Evolutionary conservation across 495 filamentous ascomycete species (phyloP).

Genomic region (Schizothecium vesticola): DNA sequence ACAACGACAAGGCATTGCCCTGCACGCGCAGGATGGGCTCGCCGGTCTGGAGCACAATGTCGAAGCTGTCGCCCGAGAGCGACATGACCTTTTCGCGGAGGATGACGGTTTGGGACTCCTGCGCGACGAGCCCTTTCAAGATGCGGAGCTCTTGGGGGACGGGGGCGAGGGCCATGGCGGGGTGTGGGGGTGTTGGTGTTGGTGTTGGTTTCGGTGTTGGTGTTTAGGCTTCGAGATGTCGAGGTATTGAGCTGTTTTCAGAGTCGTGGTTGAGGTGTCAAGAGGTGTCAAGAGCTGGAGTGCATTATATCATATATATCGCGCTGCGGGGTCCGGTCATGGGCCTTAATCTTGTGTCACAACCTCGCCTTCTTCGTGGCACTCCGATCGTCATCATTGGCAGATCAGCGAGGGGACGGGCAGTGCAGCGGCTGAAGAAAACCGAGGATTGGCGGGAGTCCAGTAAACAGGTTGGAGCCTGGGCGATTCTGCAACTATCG

Average conservation of each 20-base stretch:
- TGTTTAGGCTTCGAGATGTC: too few species aligned
- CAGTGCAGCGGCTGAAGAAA: background rate
- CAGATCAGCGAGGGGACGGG: background rate
- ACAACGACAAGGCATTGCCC: conserved; percentile 37
- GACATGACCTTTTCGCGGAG: conserved; percentile 53
- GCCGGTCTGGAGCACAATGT: conserved; percentile 43
- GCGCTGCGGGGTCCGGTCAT: background rate
- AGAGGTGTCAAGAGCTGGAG: background rate
- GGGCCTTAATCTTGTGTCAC: background rate
- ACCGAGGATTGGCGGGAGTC: background rate
- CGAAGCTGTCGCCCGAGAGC: conserved; percentile 48
- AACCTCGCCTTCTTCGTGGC: background rate
- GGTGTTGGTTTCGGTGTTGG: background rate
- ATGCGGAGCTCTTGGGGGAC: conserved; percentile 39
- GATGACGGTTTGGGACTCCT: conserved; percentile 42
- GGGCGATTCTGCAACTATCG: too few species aligned
- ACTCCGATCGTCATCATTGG: background rate
- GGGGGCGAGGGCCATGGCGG: conserved; percentile 24
- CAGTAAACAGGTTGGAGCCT: too few species aligned
- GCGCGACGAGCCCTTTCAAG: conserved; percentile 45
- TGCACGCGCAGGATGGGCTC: conserved; percentile 48
- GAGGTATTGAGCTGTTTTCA: background rate
- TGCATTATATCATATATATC: background rate
- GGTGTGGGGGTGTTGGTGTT: background rate
- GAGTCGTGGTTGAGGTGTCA: background rate